Base-by-base conservation (phyloP, 768 basidiomycete genomes). In the Stropharia rugosoannulata region DNA sequence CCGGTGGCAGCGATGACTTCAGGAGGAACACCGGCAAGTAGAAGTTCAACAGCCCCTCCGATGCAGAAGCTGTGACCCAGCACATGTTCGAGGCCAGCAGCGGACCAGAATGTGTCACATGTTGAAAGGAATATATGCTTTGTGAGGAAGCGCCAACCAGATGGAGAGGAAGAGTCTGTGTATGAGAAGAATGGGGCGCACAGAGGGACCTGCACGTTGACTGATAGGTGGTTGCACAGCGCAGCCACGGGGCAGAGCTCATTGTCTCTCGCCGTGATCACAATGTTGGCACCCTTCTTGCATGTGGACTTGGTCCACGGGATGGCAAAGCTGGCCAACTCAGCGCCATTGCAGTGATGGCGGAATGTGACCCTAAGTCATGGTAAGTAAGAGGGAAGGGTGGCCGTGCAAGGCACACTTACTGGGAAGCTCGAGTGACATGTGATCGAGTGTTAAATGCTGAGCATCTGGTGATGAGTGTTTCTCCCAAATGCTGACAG, bases 281-380 rank as follows among this genome's bases (percentile, higher is more conserved):
- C 42, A 12, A 67, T 13, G 2, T 18, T 45, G 2, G 51, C 59
- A 3, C 59, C 59, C 0, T 27, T 46, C 45, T 57, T 59, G 36
- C 57, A 51, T 1, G 68, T 68, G 3, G 68, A 63, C 53, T 74
- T 72, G 0, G 70, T 69, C 68, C 68, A 73, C 1, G 71, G 73
- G 13, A 74, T 64, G 49, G 57, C 55, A 35, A 73, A 54, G 16
- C 52, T 45, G 13, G 54, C 41, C 15, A 60, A 62, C 9, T 22
- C 22, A 4, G 22, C 22, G 4, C 22, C 22, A 22, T 22, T 22
- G 22, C 22, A 4, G 22, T 22, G 22, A 2, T 4, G 22, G 1
- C 22, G 22, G 22, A 22, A 22, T 2, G 22, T n/a, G n/a, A n/a
- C n/a, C n/a, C n/a, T n/a, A n/a, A 22, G 22, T 4, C 4, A 4